Evolutionary conservation across 208 protist genomes (phyloP).

Genomic region (Porcisia hertigi): DNA sequence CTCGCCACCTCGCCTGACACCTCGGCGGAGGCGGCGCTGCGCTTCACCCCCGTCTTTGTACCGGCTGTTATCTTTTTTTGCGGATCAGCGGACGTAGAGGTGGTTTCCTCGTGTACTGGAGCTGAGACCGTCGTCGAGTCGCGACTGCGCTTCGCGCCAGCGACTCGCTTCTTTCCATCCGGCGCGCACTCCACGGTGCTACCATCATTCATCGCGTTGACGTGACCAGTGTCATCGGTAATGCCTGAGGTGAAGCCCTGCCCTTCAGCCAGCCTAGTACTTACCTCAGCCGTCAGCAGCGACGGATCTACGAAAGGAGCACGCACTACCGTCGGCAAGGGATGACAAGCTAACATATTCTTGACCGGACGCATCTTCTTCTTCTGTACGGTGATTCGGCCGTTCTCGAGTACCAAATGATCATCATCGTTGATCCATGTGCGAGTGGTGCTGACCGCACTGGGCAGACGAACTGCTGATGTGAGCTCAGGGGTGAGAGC

Average conservation of each 20-base stretch:
- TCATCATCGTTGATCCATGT: constrained; percentile 31
- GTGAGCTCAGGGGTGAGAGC: not conserved
- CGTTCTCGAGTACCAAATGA: constrained; percentile 32
- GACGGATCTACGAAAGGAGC: constrained; percentile 6
- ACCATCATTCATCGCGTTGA: not conserved
- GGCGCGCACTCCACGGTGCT: not conserved
- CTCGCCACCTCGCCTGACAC: not conserved
- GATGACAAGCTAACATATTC: constrained; percentile 9
- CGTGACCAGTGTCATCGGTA: not conserved
- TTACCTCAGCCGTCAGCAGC: not conserved
- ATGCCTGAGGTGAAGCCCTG: not conserved
- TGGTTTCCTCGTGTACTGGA: not conserved
- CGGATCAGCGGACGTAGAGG: not conserved
- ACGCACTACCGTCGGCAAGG: constrained; percentile 18
- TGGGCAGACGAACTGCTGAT: not conserved
- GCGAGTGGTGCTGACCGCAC: not conserved
- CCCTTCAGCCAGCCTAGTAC: not conserved
- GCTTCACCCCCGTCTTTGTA: not conserved
- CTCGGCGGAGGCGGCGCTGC: not conserved
- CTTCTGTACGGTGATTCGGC: constrained; percentile 20
- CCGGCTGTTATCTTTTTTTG: not conserved
- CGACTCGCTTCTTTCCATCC: not conserved
- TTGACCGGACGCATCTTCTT: constrained; percentile 8
- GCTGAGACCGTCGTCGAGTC: not conserved
- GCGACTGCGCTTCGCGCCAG: constrained; percentile 14